These are phyloP conservation scores for Fraxinus cuspidata DNA, from an alignment of 257 asterid species.

Conservation along the genomic window DNA sequence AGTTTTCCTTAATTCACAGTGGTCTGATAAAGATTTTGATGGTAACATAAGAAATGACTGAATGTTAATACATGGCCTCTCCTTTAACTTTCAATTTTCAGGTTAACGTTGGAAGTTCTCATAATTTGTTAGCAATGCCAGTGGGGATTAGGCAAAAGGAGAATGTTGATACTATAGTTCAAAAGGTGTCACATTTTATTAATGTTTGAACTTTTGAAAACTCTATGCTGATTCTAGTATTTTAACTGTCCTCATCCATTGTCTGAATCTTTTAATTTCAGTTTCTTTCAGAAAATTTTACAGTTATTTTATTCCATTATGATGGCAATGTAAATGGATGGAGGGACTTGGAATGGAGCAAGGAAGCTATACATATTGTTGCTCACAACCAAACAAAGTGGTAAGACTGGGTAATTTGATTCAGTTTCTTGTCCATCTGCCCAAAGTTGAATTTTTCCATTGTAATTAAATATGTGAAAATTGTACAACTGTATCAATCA, in stretches of 20 bases:
- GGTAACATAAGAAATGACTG: background rate
- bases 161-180: constrained; percentile 65
- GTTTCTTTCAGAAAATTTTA: constrained; percentile 94
- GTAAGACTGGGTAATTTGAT: constrained; percentile 39
- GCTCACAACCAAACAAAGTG: constrained; percentile 96
- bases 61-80: constrained; percentile 1
- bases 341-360: constrained; percentile 86
- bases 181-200: constrained; percentile 51
- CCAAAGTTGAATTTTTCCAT: background rate
- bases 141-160: constrained; percentile 82
- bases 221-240: constrained; percentile 12
- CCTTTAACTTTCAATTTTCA: constrained; percentile 35
- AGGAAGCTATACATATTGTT: constrained; percentile 79
- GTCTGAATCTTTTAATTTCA: constrained; percentile 44
- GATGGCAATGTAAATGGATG: constrained; percentile 93
- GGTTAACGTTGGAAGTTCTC: constrained; percentile 42
- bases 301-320: constrained; percentile 83
- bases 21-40: constrained; percentile 10
- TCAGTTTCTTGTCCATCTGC: constrained; percentile 12
- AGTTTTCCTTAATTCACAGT: background rate
- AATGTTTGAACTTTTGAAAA: constrained; percentile 2
- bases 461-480: constrained; percentile 10
- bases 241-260: constrained; percentile 16
- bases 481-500: background rate
- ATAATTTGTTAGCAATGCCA: constrained; percentile 77